A percentile compares a stretch with the other conserved stretches of the same genome.
phyloP scores from a whole-genome alignment of 768 basidiomycete species.

The Xerocomellus chrysenteron region DNA sequence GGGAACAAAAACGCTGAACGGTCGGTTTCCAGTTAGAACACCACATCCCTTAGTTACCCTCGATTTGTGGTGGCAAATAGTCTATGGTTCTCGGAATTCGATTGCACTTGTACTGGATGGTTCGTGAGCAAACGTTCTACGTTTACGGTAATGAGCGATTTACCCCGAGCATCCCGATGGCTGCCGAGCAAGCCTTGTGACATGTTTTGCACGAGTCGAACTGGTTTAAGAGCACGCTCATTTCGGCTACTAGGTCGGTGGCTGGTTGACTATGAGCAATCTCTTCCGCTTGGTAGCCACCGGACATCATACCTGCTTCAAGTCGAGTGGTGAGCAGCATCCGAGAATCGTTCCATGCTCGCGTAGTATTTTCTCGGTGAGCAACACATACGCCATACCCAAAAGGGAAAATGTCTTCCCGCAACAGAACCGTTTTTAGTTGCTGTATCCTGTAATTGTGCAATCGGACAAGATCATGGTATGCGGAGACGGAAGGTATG shows the following conservation, averaged over 20 bases:
- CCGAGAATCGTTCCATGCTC: conserved; percentile 53
- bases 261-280: conserved; percentile 35
- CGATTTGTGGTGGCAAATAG: conserved; percentile 34
- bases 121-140: conserved; percentile 5
- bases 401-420: conserved; percentile 69
- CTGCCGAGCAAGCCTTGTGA: conserved; percentile 59
- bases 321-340: conserved; percentile 45
- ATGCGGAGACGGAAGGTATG: conserved; percentile 59
- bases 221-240: conserved; percentile 51
- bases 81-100: conserved; percentile 52
- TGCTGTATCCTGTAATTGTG: conserved; percentile 56
- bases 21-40: conserved; percentile 3
- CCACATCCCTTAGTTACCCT: conserved; percentile 21
- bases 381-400: conserved; percentile 63
- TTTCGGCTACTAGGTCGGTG: conserved; percentile 67
- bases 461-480: conserved; percentile 60
- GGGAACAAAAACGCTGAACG: neutral
- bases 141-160: conserved; percentile 17
- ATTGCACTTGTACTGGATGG: conserved; percentile 59
- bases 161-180: conserved; percentile 69
- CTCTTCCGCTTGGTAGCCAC: neutral
- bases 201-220: conserved; percentile 52
- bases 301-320: conserved; percentile 46
- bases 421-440: conserved; percentile 50
- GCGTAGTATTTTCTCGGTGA: conserved; percentile 46